A percentile compares a stretch with the other conserved stretches of the same genome.
phyloP scores from a whole-genome alignment of 768 basidiomycete genomes.

The Boletus rubescentipes region DNA sequence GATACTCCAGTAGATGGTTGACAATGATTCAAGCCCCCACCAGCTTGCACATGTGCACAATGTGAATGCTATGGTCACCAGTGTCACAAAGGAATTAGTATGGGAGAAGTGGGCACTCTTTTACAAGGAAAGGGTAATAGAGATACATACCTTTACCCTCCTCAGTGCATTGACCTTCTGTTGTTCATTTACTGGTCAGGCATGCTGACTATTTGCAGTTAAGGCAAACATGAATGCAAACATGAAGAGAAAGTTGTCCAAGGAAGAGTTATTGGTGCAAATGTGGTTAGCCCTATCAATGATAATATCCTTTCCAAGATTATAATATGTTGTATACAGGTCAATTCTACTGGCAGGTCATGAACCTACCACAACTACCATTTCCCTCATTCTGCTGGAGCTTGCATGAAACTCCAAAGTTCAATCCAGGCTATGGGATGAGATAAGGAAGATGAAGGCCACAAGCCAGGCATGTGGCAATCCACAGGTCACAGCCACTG shows the following conservation, averaged over 20 bases:
- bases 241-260: conserved; percentile 14
- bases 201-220: conserved; percentile 3
- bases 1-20: background rate
- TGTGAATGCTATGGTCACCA: background rate
- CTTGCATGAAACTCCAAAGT: conserved; percentile 54
- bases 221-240: conserved; percentile 23
- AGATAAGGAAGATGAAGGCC: conserved; percentile 9
- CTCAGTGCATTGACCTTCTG: conserved; percentile 32
- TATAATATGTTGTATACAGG: conserved; percentile 17
- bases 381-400: conserved; percentile 59
- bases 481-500: conserved; percentile 24
- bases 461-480: background rate
- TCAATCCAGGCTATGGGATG: conserved; percentile 55
- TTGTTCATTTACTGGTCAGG: no score
- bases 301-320: background rate
- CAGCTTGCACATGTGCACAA: conserved; percentile 1
- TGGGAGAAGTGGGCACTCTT: conserved; percentile 5
- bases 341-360: conserved; percentile 49
- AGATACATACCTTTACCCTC: conserved; percentile 29
- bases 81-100: conserved; percentile 2
- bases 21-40: background rate
- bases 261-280: conserved; percentile 13
- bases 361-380: conserved; percentile 57
- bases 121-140: conserved; percentile 9
- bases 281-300: conserved; percentile 10